Percentiles rank a stretch among this genome's conserved stretches.
These are phyloP conservation scores for Candida albicans DNA, from an alignment of 1,139 yeast species.

Conservation along the genomic window DNA sequence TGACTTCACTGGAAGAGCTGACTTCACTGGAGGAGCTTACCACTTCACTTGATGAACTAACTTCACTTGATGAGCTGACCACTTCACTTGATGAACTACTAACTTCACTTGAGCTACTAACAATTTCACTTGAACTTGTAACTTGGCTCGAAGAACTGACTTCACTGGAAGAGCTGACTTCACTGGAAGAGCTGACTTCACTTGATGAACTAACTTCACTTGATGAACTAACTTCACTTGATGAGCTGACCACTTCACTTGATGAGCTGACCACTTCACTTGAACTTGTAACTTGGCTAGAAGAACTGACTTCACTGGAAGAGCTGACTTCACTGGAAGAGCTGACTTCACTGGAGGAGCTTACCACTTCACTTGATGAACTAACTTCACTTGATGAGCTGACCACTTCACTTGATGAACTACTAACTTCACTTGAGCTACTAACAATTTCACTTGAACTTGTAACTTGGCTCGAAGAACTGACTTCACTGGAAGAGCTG, in stretches of 20 bases:
- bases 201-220: background rate
- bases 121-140: background rate
- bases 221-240: background rate
- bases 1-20: background rate
- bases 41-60: background rate
- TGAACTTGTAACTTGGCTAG: background rate
- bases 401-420: no score
- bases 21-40: background rate
- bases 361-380: background rate
- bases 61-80: background rate
- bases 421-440: background rate
- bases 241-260: background rate
- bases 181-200: background rate
- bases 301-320: background rate
- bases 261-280: background rate
- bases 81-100: background rate
- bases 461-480: background rate
- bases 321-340: background rate
- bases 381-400: background rate
- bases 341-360: background rate
- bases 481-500: background rate
- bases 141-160: background rate
- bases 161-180: no score
- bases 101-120: background rate
- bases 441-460: background rate